Evolutionary conservation across 441 rosid genomes (phyloP), one percentile per base, ranked within the genome.

Genomic region (Cnidoscolus chayamansa): DNA sequence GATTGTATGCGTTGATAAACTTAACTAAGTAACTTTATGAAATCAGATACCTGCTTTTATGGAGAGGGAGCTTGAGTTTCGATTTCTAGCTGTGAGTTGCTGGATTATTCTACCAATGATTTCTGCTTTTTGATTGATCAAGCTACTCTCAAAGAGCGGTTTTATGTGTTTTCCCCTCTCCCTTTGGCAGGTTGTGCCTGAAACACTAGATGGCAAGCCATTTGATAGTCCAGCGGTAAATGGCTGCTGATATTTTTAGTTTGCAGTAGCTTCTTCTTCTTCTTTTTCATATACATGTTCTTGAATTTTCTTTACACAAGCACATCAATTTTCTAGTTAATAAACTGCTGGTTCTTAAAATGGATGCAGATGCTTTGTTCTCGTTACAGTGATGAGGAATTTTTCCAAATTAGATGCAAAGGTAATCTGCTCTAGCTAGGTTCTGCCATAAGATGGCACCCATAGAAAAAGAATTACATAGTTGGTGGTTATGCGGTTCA

Each of bases 21-120:
- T 49, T 25, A 35, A n/a, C 40, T 65, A 9, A 57, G 47, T 60
- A 70, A 25, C 55, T 74, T 16, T 47, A 2, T 78, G 70, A 72
- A 72, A 19, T 75, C 80, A 94, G 99, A 84, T 94, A 84, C 94
- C 97, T 7, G 97, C 93, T 67, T 92, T 94, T 76, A 86, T 92
- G 19, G 86, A 72, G 67, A 84, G 99, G 77, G 99, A 94, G 81
- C 89, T 78, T 12, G 99, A 94, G 74, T 94, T 92, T 72, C 84
- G 97, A 25, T 92, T 94, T 84, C 85, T 92, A 48, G 87, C 97
- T 59, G 99, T 94, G 84, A 87, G 97, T 86, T 76, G n/a, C 82
- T 78, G 40, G 10, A 0, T 11, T 62, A 7, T 25, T 11, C 51
- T 30, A 8, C 0, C 6, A 20, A 16, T 53, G 17, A 37, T 35